Percentiles rank a stretch among this genome's conserved stretches.
Evolutionary conservation across 78 protist genomes (phyloP).

Genomic region (Dictyostelium brefeldianum): DNA sequence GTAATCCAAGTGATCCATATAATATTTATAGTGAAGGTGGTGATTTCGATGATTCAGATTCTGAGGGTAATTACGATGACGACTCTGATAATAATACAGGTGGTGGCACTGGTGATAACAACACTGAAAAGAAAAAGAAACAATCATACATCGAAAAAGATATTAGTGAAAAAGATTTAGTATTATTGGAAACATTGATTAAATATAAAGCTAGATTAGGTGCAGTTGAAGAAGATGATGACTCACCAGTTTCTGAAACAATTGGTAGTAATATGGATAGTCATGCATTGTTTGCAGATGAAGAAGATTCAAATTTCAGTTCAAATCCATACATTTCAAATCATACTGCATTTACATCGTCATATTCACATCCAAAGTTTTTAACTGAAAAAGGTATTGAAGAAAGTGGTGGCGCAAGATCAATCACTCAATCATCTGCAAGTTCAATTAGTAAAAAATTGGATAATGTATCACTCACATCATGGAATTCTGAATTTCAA

Average conservation of each 20-base stretch:
- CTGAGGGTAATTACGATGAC: background rate
- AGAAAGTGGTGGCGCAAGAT: background rate
- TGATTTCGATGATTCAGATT: background rate
- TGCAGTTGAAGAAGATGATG: background rate
- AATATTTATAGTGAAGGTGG: background rate
- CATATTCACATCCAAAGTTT: conserved; percentile 53
- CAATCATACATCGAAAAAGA: background rate
- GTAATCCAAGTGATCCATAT: background rate
- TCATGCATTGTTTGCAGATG: background rate
- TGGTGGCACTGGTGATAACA: background rate
- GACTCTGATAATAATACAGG: background rate
- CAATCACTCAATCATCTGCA: background rate
- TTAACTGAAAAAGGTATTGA: background rate
- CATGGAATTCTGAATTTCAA: conserved; percentile 74
- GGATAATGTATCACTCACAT: conserved; percentile 19
- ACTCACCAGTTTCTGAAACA: background rate
- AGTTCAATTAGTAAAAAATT: background rate
- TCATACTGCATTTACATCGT: background rate
- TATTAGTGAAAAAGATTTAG: conserved; percentile 20
- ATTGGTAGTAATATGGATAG: background rate
- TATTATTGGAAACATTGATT: background rate
- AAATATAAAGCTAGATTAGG: background rate
- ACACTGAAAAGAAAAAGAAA: background rate
- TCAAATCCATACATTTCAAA: conserved; percentile 57
- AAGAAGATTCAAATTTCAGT: background rate